Base-by-base conservation (phyloP, 768 basidiomycete species). In the Candolleomyces efflorescens region DNA sequence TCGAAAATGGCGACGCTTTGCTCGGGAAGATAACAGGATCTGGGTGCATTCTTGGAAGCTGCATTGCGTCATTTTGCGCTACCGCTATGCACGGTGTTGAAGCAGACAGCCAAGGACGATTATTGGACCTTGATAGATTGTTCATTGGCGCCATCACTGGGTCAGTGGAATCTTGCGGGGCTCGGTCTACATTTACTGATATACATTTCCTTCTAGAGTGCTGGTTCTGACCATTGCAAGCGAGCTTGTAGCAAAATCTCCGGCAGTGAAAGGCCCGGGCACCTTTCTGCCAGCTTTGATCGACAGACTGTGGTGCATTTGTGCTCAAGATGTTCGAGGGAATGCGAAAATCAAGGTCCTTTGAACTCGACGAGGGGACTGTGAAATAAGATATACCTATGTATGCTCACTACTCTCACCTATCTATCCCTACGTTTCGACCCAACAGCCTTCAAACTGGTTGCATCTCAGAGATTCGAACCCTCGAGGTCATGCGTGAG, bases 21-120 rank as follows among this genome's bases (percentile, higher is more conserved):
- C 82, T 97, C 7, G 87, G 85, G 0, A 76, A 81, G 54, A 93
- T 98, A 56, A 97, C 95, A 0, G 95, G 94, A 0, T 90, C 90
- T 23, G 94, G 94, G 3, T 98, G 94, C 65, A 84, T 95, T 69
- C 75, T 84, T 22, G 90, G 89, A 24, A 89, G 89, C 10, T 77
- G 81, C 27, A 81, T 96, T 49, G 89, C 92, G 0, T 82, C 87
- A 15, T 94, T 87, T 71, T 91, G 89, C 67, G 92, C 87, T 3
- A 87, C 83, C 2, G 84, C 86, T 11, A 58, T 66, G 18, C 65
- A 80, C 27, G 68, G 70, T 32, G 44, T 67, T 62, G 55, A 67
- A 43, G 27, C 54, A 49, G 54, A 63, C 60, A 58, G 63, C 10
- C 71, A 72, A 15, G 80, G 76, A 2, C 73, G 68, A 48, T 73